Percentiles rank a stretch among this genome's conserved stretches.
Evolutionary conservation across 2,329 filamentous ascomycete genomes (phyloP).

Genomic region (Myriosclerotinia scirpicola): DNA sequence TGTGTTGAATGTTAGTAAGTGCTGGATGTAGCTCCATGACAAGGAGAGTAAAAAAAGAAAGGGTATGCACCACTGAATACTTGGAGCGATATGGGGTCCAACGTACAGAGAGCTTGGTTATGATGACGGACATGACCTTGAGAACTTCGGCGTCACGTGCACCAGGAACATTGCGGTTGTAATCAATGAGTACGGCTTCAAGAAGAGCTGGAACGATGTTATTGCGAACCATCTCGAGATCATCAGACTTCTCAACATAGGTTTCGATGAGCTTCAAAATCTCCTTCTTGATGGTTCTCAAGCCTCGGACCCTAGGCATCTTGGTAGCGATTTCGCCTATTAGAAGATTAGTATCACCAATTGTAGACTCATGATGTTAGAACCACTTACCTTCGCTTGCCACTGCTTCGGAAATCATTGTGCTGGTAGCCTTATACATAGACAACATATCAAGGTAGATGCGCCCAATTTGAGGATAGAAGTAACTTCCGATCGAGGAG

Average conservation of each 20-base stretch:
- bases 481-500: slow-evolving; percentile 93
- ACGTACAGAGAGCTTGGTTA: slow-evolving; percentile 92
- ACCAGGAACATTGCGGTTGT: slow-evolving; percentile 94
- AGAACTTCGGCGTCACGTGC: slow-evolving; percentile 95
- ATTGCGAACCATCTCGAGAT: slow-evolving; percentile 85
- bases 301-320: slow-evolving; percentile 91
- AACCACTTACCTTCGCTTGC: slow-evolving; percentile 68
- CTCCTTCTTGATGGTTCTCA: slow-evolving; percentile 98
- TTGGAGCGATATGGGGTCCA: slow-evolving; percentile 50
- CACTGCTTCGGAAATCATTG: slow-evolving; percentile 91
- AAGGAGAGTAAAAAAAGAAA: slow-evolving; percentile 28
- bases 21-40: slow-evolving; percentile 16
- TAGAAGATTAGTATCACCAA: slow-evolving; percentile 39
- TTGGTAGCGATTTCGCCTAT: slow-evolving; percentile 88
- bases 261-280: slow-evolving; percentile 98
- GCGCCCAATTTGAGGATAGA: slow-evolving; percentile 94
- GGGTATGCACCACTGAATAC: slow-evolving; percentile 47
- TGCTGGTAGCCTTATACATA: slow-evolving; percentile 98
- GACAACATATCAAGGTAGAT: slow-evolving; percentile 99
- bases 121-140: slow-evolving; percentile 96
- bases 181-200: slow-evolving; percentile 91
- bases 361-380: not conserved
- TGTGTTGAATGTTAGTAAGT: slow-evolving; percentile 45
- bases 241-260: slow-evolving; percentile 97
- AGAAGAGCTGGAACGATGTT: slow-evolving; percentile 96